A percentile compares a stretch with the other conserved stretches of the same genome.
Evolutionary conservation across 2,329 filamentous ascomycete species (phyloP).

Genomic region (Trichophyton verrucosum): DNA sequence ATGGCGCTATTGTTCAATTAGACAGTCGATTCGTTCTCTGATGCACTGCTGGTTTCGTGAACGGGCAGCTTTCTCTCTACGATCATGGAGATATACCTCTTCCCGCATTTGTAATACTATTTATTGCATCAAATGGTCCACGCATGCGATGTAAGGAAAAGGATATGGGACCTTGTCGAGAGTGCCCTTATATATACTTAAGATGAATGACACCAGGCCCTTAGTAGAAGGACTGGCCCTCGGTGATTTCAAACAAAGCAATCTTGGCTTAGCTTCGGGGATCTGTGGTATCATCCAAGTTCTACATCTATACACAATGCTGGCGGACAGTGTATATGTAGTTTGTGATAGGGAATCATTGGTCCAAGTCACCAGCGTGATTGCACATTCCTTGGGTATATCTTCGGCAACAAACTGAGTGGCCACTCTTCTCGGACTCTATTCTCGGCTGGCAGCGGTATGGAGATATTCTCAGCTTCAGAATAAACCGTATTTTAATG

Average conservation of each 20-base stretch:
- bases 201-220: not conserved
- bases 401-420: not conserved
- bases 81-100: not conserved
- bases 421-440: not conserved
- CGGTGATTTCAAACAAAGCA: not conserved
- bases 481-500: not conserved
- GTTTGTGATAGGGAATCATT: not conserved
- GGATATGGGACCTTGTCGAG: too few relatives aligned
- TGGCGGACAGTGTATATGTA: not conserved
- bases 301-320: not conserved
- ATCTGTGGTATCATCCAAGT: not conserved
- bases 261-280: not conserved
- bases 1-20: too few relatives aligned
- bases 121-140: not conserved
- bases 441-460: not conserved
- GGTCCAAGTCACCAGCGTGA: not conserved
- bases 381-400: not conserved
- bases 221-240: not conserved
- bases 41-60: too few relatives aligned
- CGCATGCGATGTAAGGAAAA: not conserved
- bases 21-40: too few relatives aligned
- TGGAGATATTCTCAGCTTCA: not conserved
- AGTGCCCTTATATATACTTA: not conserved
- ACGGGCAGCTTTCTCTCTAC: too few relatives aligned
- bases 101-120: not conserved